These are phyloP conservation scores for Candida ortonii DNA, from an alignment of 805 yeast genomes.

Conservation along the genomic window DNA sequence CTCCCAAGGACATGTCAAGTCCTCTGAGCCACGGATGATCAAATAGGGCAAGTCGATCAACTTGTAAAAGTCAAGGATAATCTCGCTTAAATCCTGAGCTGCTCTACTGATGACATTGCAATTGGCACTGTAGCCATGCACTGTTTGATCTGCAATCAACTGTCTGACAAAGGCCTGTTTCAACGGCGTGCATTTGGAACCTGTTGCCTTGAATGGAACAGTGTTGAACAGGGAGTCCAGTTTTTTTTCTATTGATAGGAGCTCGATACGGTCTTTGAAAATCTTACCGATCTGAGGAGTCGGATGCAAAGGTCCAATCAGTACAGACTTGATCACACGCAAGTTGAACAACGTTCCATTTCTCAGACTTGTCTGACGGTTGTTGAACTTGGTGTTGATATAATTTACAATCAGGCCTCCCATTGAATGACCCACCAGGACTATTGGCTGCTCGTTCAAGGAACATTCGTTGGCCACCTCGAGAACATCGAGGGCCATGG, in stretches of 20 bases:
- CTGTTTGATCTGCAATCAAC: constrained; percentile 6
- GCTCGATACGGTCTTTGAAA: constrained; percentile 7
- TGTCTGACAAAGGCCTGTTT: constrained; percentile 14
- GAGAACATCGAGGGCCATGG: constrained; percentile 15
- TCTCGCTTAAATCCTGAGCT: constrained; percentile 4
- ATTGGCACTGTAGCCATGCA: constrained; percentile 12
- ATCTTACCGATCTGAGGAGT: constrained; percentile 8
- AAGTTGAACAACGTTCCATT: constrained; percentile 4
- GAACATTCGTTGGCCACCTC: constrained; percentile 14
- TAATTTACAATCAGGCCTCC: constrained; percentile 19
- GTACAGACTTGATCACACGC: constrained; percentile 8
- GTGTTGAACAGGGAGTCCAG: constrained; percentile 9
- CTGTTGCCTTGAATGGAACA: constrained; percentile 17
- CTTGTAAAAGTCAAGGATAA: constrained; percentile 7
- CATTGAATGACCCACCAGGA: constrained; percentile 19
- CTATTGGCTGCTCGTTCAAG: constrained; percentile 7
- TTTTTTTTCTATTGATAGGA: constrained; percentile 1
- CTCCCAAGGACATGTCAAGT: constrained; percentile 12
- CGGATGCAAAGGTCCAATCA: constrained; percentile 17
- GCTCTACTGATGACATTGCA: constrained; percentile 14
- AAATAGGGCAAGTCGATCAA: constrained; percentile 8
- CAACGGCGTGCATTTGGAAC: constrained; percentile 8
- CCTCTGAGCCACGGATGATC: constrained; percentile 14
- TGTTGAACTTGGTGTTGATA: constrained; percentile 8
- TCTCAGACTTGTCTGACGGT: constrained; percentile 1